Evolutionary conservation across 2,329 filamentous ascomycete species (phyloP).

Genomic region (Aspergillus sp.): DNA sequence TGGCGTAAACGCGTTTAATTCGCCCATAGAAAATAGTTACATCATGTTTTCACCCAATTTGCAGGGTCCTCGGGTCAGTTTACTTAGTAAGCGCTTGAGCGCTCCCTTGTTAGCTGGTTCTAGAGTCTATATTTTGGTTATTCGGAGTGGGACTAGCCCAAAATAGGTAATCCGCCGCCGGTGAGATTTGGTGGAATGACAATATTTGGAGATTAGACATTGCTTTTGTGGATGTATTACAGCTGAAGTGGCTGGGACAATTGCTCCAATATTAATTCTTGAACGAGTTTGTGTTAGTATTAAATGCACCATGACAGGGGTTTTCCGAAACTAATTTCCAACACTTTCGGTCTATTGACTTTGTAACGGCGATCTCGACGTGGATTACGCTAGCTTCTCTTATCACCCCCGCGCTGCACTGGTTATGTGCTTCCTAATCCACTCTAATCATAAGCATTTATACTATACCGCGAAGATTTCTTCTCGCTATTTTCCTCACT

Average conservation of each 20-base stretch:
- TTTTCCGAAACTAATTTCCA: not conserved
- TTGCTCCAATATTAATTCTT: not conserved
- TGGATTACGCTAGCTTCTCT: not conserved
- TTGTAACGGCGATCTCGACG: not conserved
- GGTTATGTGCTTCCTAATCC: not conserved
- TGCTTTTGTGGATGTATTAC: not conserved
- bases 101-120: not conserved
- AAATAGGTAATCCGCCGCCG: not conserved
- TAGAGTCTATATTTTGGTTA: not conserved
- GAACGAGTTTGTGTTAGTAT: not conserved
- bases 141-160: not conserved
- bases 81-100: not conserved
- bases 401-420: not conserved
- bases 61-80: not conserved
- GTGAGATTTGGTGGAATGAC: not conserved
- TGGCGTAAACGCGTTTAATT: not conserved
- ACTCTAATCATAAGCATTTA: not conserved
- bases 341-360: not conserved
- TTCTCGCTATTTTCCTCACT: not conserved
- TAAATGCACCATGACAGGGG: not conserved
- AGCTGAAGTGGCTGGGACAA: not conserved
- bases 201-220: not conserved
- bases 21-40: not conserved
- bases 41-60: not conserved
- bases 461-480: not conserved